A percentile compares a stretch with the other conserved stretches of the same genome.
Conservation (phyloP, 306 rosid species). For the Quercus engelmannii region DNA sequence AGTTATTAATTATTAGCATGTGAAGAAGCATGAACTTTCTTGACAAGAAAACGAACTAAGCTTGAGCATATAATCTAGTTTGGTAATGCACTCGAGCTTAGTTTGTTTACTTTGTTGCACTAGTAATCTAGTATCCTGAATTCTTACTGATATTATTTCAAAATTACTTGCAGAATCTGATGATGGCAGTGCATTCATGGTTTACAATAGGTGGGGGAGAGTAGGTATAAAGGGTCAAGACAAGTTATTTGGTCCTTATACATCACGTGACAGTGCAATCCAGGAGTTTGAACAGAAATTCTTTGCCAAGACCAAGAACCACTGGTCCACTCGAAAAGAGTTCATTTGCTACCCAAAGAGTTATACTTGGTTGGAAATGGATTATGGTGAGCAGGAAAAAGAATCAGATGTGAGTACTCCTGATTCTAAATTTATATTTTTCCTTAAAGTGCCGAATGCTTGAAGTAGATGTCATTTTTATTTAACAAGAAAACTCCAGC, state of each 20-base stretch:
- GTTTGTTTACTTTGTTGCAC: neutral
- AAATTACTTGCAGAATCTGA: conserved; percentile 66
- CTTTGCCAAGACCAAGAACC: conserved; percentile 69
- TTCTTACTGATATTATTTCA: conserved; percentile 11
- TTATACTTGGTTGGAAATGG: conserved; percentile 93
- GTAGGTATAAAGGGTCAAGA: conserved; percentile 89
- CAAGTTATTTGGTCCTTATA: conserved; percentile 63
- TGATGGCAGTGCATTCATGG: conserved; percentile 63
- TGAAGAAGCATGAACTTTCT: too few relatives aligned
- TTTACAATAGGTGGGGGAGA: conserved; percentile 95
- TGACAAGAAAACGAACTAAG: too few relatives aligned
- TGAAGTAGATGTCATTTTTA: neutral
- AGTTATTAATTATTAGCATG: too few relatives aligned
- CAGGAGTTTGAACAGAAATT: conserved; percentile 66
- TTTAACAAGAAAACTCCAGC: neutral
- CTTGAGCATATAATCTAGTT: too few relatives aligned
- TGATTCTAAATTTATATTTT: conserved; percentile 15
- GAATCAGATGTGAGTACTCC: conserved; percentile 59
- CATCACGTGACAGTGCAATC: conserved; percentile 50
- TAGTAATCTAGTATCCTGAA: neutral
- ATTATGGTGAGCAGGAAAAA: conserved; percentile 54
- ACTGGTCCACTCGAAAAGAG: conserved; percentile 58
- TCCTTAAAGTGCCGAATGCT: neutral
- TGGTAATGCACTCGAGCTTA: too few relatives aligned
- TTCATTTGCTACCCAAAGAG: conserved; percentile 55